phyloP scores from a whole-genome alignment of 305 asterid species.

The Solanum hybrid region DNA sequence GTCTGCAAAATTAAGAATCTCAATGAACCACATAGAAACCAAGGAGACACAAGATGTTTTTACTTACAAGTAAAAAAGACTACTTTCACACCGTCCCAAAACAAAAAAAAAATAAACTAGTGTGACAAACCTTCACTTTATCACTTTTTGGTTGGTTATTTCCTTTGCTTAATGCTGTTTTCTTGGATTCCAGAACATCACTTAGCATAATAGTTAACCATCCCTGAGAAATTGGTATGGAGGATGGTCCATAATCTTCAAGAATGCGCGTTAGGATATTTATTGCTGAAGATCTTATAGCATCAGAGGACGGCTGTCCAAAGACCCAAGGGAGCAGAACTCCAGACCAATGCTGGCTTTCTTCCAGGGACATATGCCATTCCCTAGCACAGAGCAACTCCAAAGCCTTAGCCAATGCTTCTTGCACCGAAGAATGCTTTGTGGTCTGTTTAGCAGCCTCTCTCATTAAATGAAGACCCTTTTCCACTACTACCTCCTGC shows the following conservation, averaged over 20 bases:
- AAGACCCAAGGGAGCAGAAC: constrained; percentile 85
- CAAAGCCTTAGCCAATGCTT: constrained; percentile 80
- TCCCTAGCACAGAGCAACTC: constrained; percentile 62
- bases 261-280: constrained; percentile 77
- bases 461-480: constrained; percentile 85
- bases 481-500: constrained; percentile 64
- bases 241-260: constrained; percentile 93
- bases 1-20: constrained; percentile 52
- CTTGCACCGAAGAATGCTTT: constrained; percentile 69
- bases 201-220: constrained; percentile 76
- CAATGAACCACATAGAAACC: constrained; percentile 5
- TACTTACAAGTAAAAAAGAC: background rate
- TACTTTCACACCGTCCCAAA: background rate
- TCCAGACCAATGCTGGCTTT: constrained; percentile 90
- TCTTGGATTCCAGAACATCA: constrained; percentile 57
- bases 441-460: constrained; percentile 64
- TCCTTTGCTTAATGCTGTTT: constrained; percentile 45
- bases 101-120: background rate
- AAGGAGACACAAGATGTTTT: background rate
- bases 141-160: constrained; percentile 49
- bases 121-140: constrained; percentile 69
- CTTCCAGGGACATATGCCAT: constrained; percentile 84
- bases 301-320: constrained; percentile 55
- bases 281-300: constrained; percentile 68
- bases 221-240: constrained; percentile 89